Conservation (phyloP, 2,329 filamentous ascomycete genomes). For the Clathrospora elynae region DNA sequence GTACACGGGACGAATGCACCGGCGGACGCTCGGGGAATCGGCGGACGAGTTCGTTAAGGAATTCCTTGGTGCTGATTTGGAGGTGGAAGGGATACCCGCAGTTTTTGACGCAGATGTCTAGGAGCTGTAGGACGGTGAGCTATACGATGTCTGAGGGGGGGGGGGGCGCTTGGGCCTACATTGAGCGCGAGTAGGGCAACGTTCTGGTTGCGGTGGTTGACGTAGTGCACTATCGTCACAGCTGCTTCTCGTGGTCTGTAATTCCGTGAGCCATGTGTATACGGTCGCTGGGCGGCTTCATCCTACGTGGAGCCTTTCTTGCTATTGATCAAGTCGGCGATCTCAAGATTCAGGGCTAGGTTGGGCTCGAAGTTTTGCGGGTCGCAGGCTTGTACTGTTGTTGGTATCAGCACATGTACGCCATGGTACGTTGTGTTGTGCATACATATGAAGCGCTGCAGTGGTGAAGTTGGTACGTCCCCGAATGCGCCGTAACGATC, state of each 20-base stretch:
- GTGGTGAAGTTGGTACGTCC: slow-evolving; percentile 78
- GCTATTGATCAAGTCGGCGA: slow-evolving; percentile 92
- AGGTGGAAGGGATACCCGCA: slow-evolving; percentile 99
- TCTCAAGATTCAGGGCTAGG: slow-evolving; percentile 93
- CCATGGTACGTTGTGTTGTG: not conserved
- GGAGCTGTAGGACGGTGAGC: slow-evolving; percentile 61
- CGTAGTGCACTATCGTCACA: slow-evolving; percentile 86
- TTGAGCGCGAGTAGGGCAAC: slow-evolving; percentile 86
- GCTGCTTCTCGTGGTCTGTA: slow-evolving; percentile 84
- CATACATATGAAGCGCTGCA: slow-evolving; percentile 88
- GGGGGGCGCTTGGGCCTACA: slow-evolving; percentile 51
- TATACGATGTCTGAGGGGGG: slow-evolving; percentile 13
- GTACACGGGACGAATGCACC: slow-evolving; percentile 81
- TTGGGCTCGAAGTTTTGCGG: slow-evolving; percentile 98
- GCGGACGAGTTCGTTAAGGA: slow-evolving; percentile 95
- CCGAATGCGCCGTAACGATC: slow-evolving; percentile 89
- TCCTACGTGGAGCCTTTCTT: slow-evolving; percentile 88
- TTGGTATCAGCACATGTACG: slow-evolving; percentile 16
- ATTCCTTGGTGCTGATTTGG: slow-evolving; percentile 98
- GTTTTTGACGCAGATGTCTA: slow-evolving; percentile 99
- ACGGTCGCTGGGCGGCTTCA: slow-evolving; percentile 1
- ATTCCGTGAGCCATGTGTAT: slow-evolving; percentile 23
- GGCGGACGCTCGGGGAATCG: slow-evolving; percentile 94
- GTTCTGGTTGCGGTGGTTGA: slow-evolving; percentile 97
- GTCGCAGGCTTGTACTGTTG: slow-evolving; percentile 82